Evolutionary conservation across 306 rosid genomes (phyloP).

Genomic region (Oxytropis ochrocephala): DNA sequence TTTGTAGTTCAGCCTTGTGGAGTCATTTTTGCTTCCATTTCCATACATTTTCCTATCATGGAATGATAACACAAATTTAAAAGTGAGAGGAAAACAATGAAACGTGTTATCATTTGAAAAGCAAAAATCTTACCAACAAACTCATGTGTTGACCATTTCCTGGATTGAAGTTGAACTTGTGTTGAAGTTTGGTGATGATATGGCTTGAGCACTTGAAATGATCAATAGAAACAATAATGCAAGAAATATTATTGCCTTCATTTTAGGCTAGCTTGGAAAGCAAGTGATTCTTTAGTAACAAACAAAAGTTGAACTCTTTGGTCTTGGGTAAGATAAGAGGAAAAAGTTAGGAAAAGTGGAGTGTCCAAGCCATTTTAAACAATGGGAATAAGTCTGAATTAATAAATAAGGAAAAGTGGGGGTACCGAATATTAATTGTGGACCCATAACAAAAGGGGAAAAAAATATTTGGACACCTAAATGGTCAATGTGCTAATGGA

Average conservation of each 20-base stretch:
- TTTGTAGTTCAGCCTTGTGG: background rate
- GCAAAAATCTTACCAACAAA: background rate
- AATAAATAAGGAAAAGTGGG: too few relatives aligned
- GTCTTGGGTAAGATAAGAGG: too few relatives aligned
- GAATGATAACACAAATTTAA: background rate
- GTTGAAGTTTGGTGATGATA: background rate
- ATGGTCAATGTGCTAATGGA: too few relatives aligned
- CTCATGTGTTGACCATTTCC: background rate
- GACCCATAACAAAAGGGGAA: too few relatives aligned
- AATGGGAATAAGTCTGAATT: too few relatives aligned
- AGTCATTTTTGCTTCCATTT: slow-evolving; percentile 9
- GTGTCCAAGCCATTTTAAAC: too few relatives aligned
- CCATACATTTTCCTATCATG: background rate
- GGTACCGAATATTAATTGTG: too few relatives aligned
- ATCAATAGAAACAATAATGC: background rate
- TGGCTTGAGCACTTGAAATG: slow-evolving; percentile 6
- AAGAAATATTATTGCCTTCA: slow-evolving; percentile 11
- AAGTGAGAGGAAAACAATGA: background rate
- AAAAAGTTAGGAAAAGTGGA: too few relatives aligned
- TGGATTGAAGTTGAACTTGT: slow-evolving; percentile 9
- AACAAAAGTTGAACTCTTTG: too few relatives aligned
- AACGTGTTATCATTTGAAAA: too few relatives aligned
- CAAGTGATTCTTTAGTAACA: background rate
- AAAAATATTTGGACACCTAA: too few relatives aligned
- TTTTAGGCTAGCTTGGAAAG: background rate